Evolutionary conservation across 2,329 filamentous ascomycete species (phyloP), one percentile per base, ranked within the genome.

Genomic region (Trichoderma harzianum): DNA sequence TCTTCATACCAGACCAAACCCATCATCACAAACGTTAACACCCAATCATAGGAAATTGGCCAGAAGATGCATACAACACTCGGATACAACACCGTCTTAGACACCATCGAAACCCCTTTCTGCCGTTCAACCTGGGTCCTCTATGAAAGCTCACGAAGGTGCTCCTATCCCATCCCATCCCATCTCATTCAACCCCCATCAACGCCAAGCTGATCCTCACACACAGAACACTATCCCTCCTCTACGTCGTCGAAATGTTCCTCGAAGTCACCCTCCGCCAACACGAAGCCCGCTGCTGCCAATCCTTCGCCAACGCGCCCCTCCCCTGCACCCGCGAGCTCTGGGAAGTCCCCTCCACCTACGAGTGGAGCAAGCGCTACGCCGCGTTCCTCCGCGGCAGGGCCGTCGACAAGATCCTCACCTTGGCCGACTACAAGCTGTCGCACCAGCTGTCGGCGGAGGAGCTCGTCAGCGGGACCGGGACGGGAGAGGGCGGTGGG

Each of bases 291-390:
- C 36, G 39, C 7, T 69, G 73, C 36, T 58, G 58, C 32, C 66
- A 69, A 28, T 34, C 16, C 51, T 72, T 72, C 26, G 14, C 28
- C 53, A n/a, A 18, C 18, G 24, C 72, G 3, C 73, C 69, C 6
- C 73, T 75, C 18, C 74, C 73, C 10, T 74, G 73, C 43, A 74
- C 76, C 26, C 78, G 74, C 34, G 74, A 73, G 18, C 68, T 75
- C 18, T 75, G 74, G 74, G 72, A 73, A 43, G 64, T 72, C 5
- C 55, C 60, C 16, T 73, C 72, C 10, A 72, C 72, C 16, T 68
- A 62, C 34, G 70, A 72, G 32, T 73, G 72, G 72, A 63, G 58
- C 8, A 71, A 28, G 43, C 62, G 70, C 1, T 68, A 73, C 26
- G 53, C 30, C 18, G 61, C 34, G 3, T 65, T 65, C 21, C 39